phyloP scores from a whole-genome alignment of 2,329 filamentous ascomycete species.

The Xylaria hypoxylon region DNA sequence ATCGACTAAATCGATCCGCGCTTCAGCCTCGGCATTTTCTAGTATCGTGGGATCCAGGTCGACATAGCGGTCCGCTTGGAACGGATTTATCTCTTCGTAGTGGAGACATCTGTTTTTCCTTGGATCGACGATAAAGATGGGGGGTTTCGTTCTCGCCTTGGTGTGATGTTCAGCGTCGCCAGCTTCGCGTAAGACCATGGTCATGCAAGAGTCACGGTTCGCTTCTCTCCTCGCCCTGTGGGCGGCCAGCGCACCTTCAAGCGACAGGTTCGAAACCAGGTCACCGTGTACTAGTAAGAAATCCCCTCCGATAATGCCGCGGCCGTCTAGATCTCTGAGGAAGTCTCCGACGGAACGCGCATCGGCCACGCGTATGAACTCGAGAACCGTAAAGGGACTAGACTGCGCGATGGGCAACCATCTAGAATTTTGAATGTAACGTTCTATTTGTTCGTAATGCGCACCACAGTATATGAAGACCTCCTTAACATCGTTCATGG shows the following conservation, averaged over 20 bases:
- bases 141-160: constrained; percentile 78
- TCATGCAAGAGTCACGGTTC: constrained; percentile 98
- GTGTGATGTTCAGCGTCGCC: constrained; percentile 77
- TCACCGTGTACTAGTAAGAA: constrained; percentile 95
- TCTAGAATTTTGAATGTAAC: constrained; percentile 81
- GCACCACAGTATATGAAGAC: constrained; percentile 92
- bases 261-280: constrained; percentile 86
- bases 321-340: constrained; percentile 90
- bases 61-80: constrained; percentile 72
- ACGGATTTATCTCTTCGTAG: constrained; percentile 88
- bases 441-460: constrained; percentile 87
- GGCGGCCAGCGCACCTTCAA: constrained; percentile 81
- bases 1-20: constrained; percentile 90
- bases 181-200: constrained; percentile 85
- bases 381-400: constrained; percentile 79
- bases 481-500: constrained; percentile 93
- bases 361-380: constrained; percentile 85
- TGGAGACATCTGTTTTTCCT: constrained; percentile 85
- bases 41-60: constrained; percentile 84
- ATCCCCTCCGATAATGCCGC: constrained; percentile 86
- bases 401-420: constrained; percentile 71
- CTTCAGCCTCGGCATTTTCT: constrained; percentile 78
- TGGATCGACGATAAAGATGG: constrained; percentile 88
- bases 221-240: constrained; percentile 84
- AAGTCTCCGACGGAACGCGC: constrained; percentile 92